Base-by-base conservation (phyloP, 345 rosid species). In the Laguncularia racemosa region DNA sequence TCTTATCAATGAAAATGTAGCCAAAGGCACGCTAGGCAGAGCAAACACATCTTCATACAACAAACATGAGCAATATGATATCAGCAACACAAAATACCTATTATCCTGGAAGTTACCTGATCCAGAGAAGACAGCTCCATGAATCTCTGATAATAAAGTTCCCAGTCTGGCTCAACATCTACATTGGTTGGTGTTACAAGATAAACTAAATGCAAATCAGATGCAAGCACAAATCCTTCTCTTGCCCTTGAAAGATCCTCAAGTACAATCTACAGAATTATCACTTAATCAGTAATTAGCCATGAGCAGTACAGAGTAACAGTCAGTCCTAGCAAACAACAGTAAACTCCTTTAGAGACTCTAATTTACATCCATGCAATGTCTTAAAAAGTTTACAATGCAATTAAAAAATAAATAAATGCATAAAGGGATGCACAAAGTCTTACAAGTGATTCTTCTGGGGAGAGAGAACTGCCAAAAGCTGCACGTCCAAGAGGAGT, bases 401-500 rank as follows among this genome's bases (percentile, higher is more conserved):
- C n/a, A n/a, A n/a, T n/a, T n/a, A n/a, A n/a, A n/a, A n/a, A n/a
- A 49, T 9, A 48, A 49, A 16, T 55, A 53, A 58, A 7, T 20
- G 15, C 15, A 53, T 4, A 50, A 49, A 33, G 28, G 19, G 33
- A 38, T 23, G 18, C 1, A 5, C 40, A 23, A 55, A 55, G 19
- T 38, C 16, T 67, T 86, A 92, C 98, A 66, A 92, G 95, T 58
- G 98, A 92, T 74, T 92, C 98, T 69, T 89, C 98, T 58, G 98
- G 98, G 76, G 91, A 81, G 65, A 92, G 89, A 64, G 98, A 92
- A 76, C 98, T 92, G 62, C 98, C 98, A 79, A 92, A 92, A 71
- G 98, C 63, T 64, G 95, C 98, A 71, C 88, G 91, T 56, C 98
- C 98, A 45, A 92, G 98, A 56, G 98, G 88, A 53, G 97, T 84